These are phyloP conservation scores for Trichoderma aggressivum DNA, from an alignment of 2,329 filamentous ascomycete genomes.

Conservation along the genomic window DNA sequence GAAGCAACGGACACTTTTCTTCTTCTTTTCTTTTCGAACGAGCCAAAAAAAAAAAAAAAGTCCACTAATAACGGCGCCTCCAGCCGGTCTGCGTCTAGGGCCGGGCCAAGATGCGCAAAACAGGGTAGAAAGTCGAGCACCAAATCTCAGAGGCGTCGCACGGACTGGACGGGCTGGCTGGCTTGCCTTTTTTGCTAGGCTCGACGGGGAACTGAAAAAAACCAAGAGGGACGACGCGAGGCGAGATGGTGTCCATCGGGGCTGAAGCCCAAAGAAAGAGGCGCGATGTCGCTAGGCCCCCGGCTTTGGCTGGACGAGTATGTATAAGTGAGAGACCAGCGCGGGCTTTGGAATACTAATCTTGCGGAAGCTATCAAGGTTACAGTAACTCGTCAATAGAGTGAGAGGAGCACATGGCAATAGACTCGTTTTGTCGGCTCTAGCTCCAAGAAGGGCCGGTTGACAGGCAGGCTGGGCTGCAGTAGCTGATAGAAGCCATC, in stretches of 20 bases:
- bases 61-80: slow-evolving; percentile 3
- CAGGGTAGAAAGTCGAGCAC: neutral
- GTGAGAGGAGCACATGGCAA: neutral
- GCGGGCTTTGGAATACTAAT: neutral
- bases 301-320: neutral
- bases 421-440: neutral
- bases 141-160: neutral
- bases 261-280: slow-evolving; percentile 4
- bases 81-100: neutral
- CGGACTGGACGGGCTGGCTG: neutral
- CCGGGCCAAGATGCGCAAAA: neutral
- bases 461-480: neutral
- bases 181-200: neutral
- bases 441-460: neutral
- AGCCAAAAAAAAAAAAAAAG: neutral
- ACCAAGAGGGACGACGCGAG: neutral
- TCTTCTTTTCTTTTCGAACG: no score
- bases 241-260: slow-evolving; percentile 10
- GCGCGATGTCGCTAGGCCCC: neutral
- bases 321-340: neutral
- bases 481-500: neutral
- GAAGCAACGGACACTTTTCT: neutral
- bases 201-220: neutral
- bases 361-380: neutral
- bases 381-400: neutral